Evolutionary conservation across 352 stramenopile species (phyloP), one percentile per base, ranked within the genome.

Genomic region (Phytophthora crassamura): DNA sequence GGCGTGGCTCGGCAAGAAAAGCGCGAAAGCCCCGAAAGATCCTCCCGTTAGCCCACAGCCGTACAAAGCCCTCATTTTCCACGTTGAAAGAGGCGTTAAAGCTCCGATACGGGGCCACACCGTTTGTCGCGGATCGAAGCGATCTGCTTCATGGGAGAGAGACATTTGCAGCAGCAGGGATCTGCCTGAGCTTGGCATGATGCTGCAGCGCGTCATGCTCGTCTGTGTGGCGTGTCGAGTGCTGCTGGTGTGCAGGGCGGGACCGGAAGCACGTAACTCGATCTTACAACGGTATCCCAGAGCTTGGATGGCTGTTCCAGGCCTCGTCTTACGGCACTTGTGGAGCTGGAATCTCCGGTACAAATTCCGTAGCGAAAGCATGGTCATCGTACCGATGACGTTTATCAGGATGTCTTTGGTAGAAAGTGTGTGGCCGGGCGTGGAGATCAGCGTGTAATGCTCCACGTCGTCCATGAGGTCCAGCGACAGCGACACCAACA

Each of bases 401-500:
- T 45, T 45, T 1, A 3, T 9, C 11, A 45, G 39, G 3, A 28
- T 45, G 12, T 45, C 8, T 8, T 45, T 45, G n/a, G 39, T 45
- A 5, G n/a, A 20, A 14, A 45, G 39, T 2, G 39, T 45, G 25
- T 30, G 25, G 4, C 25, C 25, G 3, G 25, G 25, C 3, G 4
- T 30, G 4, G 25, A 7, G 25, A 30, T 5, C 3, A 30, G 25
- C 25, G 25, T 0, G 25, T 30, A 30, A 30, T 30, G 25, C 4
- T 30, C 4, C 25, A 30, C 39, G 4, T 38, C 34, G 16, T 46
- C 49, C 18, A 57, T 18, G 15, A 57, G 12, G 1, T 47, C 58
- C 10, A 67, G 10, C 2, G 58, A 59, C n/a, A 67, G 6, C 15
- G 15, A 18, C 12, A n/a, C 5, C 33, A 59, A 25, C 9, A 67